These are phyloP conservation scores for Bipolaris victoriae DNA, from an alignment of 2,329 filamentous ascomycete species.

Conservation along the genomic window DNA sequence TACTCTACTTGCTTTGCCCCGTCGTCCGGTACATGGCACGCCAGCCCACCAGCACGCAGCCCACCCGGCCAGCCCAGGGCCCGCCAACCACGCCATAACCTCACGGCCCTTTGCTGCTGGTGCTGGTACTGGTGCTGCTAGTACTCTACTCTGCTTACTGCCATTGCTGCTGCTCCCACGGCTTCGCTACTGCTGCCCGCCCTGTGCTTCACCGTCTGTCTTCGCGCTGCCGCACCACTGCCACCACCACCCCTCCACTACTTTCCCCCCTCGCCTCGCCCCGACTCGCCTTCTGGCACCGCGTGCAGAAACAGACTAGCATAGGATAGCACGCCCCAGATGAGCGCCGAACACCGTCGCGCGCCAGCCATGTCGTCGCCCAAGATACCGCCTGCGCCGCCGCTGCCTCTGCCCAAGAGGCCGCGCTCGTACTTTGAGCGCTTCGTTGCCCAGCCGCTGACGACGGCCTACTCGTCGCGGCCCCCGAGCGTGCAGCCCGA, in stretches of 20 bases:
- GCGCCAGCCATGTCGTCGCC: conserved; percentile 18
- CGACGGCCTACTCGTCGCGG: conserved; percentile 57
- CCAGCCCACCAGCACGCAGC: no score
- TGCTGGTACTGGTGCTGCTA: neutral
- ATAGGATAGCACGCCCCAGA: conserved; percentile 6
- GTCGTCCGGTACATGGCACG: no score
- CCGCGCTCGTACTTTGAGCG: conserved; percentile 54
- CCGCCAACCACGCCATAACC: no score
- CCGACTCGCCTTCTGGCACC: neutral
- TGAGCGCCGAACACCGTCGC: conserved; percentile 18
- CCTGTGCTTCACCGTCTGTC: neutral
- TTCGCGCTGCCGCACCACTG: neutral
- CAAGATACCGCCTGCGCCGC: conserved; percentile 43
- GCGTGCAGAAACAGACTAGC: conserved; percentile 1
- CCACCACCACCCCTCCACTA: neutral
- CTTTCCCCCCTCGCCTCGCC: neutral
- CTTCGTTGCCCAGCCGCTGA: conserved; percentile 62
- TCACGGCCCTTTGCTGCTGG: no score
- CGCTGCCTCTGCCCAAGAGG: conserved; percentile 44
- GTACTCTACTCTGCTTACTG: neutral
- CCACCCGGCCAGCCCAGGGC: no score
- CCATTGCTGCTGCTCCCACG: neutral
- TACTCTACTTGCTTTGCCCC: no score
- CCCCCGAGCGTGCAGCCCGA: conserved; percentile 58
- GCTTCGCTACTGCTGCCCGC: neutral